Conservation (phyloP, 1,284 basidiomycete genomes). For the Entoloma clypeatum region DNA sequence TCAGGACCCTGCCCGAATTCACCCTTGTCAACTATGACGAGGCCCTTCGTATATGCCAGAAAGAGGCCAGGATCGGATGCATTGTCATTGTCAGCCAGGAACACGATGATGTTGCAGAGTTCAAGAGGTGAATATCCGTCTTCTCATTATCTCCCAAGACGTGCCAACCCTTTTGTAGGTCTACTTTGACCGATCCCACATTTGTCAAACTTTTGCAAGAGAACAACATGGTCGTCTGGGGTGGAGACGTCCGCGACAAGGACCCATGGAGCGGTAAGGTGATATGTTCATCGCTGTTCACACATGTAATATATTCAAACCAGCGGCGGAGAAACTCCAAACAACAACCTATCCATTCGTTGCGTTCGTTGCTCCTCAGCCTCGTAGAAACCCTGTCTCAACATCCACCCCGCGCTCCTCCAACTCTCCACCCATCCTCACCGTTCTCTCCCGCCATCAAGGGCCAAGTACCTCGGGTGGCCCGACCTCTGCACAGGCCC, state of each 20-base stretch:
- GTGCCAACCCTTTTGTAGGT: conserved; percentile 36
- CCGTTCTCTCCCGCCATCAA: conserved; percentile 80
- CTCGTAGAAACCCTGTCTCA: conserved; percentile 44
- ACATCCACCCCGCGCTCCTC: conserved; percentile 36
- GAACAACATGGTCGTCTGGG: conserved; percentile 79
- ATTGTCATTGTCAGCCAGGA: conserved; percentile 87
- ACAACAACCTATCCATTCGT: conserved; percentile 91
- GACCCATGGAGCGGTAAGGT: conserved; percentile 80
- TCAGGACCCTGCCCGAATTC: conserved; percentile 73
- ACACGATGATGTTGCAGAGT: conserved; percentile 84
- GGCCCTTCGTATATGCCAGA: conserved; percentile 67
- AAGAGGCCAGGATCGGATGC: conserved; percentile 72
- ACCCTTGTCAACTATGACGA: conserved; percentile 81
- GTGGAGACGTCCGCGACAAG: conserved; percentile 69
- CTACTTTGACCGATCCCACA: conserved; percentile 71
- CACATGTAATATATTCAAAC: conserved; percentile 1
- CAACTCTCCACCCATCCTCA: conserved; percentile 52
- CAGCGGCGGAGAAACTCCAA: conserved; percentile 82
- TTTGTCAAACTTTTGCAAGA: conserved; percentile 66
- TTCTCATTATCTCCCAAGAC: background rate
- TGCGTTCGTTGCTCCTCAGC: conserved; percentile 86
- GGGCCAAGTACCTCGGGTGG: conserved; percentile 46
- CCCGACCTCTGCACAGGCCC: conserved; percentile 58
- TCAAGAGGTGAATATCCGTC: conserved; percentile 61
- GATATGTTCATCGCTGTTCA: conserved; percentile 3